phyloP scores from a whole-genome alignment of 306 rosid genomes.

The Cajanus cajan region DNA sequence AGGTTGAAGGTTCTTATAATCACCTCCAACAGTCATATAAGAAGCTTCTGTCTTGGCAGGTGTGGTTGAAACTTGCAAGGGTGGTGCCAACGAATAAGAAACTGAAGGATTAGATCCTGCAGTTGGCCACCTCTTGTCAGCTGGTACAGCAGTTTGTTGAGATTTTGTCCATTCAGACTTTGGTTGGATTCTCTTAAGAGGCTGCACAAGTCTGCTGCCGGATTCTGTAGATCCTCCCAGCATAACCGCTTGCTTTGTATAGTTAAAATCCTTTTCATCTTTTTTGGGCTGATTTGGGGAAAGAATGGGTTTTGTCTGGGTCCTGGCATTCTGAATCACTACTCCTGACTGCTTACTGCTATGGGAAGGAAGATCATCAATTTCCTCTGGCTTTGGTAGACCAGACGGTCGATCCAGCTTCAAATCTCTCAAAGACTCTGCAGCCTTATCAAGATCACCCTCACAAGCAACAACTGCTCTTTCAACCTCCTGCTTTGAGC shows the following conservation, averaged over 20 bases:
- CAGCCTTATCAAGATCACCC: constrained; percentile 87
- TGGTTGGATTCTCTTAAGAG: constrained; percentile 56
- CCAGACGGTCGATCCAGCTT: constrained; percentile 57
- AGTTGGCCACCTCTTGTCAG: constrained; percentile 68
- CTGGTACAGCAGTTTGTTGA: constrained; percentile 46
- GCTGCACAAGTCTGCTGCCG: constrained; percentile 50
- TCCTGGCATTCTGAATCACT: constrained; percentile 42
- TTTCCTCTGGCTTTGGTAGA: constrained; percentile 68
- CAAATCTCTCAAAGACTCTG: constrained; percentile 57
- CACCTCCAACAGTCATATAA: constrained; percentile 55
- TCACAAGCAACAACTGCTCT: constrained; percentile 78
- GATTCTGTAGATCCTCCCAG: constrained; percentile 53
- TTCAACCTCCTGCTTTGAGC: constrained; percentile 87
- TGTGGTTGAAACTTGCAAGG: constrained; percentile 55
- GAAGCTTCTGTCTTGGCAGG: constrained; percentile 59
- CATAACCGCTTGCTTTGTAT: constrained; percentile 51
- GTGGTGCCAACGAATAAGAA: constrained; percentile 63
- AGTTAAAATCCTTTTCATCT: constrained; percentile 72
- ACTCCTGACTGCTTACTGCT: constrained; percentile 51
- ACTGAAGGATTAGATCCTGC: constrained; percentile 54
- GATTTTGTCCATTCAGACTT: constrained; percentile 77
- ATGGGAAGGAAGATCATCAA: constrained; percentile 53
- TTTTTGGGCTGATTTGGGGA: constrained; percentile 56
- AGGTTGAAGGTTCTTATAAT: constrained; percentile 58
- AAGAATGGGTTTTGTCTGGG: constrained; percentile 48